A percentile compares a stretch with the other conserved stretches of the same genome.
phyloP scores from a whole-genome alignment of 352 stramenopile genomes.

The Halophytophthora polymorphica region DNA sequence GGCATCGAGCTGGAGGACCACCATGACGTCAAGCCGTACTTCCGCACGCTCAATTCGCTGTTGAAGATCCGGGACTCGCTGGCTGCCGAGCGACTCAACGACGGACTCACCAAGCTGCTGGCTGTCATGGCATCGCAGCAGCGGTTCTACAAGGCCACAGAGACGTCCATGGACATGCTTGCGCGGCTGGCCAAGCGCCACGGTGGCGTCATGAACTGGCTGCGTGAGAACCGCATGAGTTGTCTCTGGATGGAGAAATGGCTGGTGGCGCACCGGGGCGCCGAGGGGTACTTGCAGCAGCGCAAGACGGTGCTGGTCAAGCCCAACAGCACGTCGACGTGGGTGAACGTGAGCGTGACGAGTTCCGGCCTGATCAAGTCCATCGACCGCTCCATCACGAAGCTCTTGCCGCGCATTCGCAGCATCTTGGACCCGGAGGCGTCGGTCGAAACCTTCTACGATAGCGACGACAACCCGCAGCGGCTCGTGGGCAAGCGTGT shows the following conservation, averaged over 20 bases:
- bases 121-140: slow-evolving; percentile 84
- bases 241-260: slow-evolving; percentile 86
- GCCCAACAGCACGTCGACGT: slow-evolving; percentile 80
- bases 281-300: slow-evolving; percentile 69
- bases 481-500: slow-evolving; percentile 82
- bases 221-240: slow-evolving; percentile 59
- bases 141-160: slow-evolving; percentile 83
- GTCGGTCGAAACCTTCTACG: slow-evolving; percentile 76
- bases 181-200: slow-evolving; percentile 78
- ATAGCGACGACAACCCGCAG: slow-evolving; percentile 85
- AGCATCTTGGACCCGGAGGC: slow-evolving; percentile 41
- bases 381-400: slow-evolving; percentile 57
- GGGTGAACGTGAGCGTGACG: slow-evolving; percentile 62
- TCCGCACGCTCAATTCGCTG: slow-evolving; percentile 80
- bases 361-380: slow-evolving; percentile 56
- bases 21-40: slow-evolving; percentile 87
- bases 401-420: slow-evolving; percentile 56
- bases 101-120: slow-evolving; percentile 70
- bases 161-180: slow-evolving; percentile 86
- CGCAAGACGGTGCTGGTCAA: slow-evolving; percentile 79
- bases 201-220: slow-evolving; percentile 53
- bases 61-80: slow-evolving; percentile 79
- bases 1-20: slow-evolving; percentile 82
- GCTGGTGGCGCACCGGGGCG: slow-evolving; percentile 60
- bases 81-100: slow-evolving; percentile 49